These are phyloP conservation scores for Alternaria postmessia DNA, from an alignment of 2,329 filamentous ascomycete species.

Conservation along the genomic window DNA sequence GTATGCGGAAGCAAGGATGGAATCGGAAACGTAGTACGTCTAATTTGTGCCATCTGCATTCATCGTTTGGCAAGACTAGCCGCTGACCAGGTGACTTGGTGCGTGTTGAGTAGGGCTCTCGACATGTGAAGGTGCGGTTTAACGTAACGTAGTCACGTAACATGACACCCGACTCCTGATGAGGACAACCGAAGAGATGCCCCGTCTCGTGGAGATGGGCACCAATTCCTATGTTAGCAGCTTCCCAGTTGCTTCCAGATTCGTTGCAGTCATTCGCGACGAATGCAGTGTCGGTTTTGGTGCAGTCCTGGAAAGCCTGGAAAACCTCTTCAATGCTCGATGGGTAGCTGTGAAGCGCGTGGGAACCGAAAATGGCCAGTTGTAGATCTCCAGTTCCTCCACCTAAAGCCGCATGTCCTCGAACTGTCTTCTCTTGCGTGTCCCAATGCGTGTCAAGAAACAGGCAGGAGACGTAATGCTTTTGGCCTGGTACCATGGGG, in stretches of 20 bases:
- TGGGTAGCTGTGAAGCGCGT: slow-evolving; percentile 90
- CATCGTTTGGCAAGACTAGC: slow-evolving; percentile 76
- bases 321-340: slow-evolving; percentile 88
- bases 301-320: slow-evolving; percentile 88
- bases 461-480: slow-evolving; percentile 86
- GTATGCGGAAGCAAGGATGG: slow-evolving; percentile 88
- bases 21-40: slow-evolving; percentile 88
- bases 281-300: slow-evolving; percentile 79
- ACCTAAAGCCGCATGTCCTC: slow-evolving; percentile 85
- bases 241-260: slow-evolving; percentile 90
- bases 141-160: slow-evolving; percentile 83
- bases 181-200: slow-evolving; percentile 87
- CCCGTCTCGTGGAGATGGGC: slow-evolving; percentile 92
- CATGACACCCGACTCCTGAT: slow-evolving; percentile 93
- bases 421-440: slow-evolving; percentile 70
- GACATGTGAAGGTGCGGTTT: slow-evolving; percentile 81
- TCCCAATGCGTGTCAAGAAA: slow-evolving; percentile 93
- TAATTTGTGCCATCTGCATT: slow-evolving; percentile 90
- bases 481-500: slow-evolving; percentile 75
- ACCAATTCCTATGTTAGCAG: slow-evolving; percentile 92
- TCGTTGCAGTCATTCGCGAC: slow-evolving; percentile 89
- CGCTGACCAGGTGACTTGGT: slow-evolving; percentile 82
- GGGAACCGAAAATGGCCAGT: slow-evolving; percentile 90
- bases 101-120: slow-evolving; percentile 85
- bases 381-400: slow-evolving; percentile 76